Base-by-base conservation (phyloP, 345 rosid genomes). In the Ceriops decandra region DNA sequence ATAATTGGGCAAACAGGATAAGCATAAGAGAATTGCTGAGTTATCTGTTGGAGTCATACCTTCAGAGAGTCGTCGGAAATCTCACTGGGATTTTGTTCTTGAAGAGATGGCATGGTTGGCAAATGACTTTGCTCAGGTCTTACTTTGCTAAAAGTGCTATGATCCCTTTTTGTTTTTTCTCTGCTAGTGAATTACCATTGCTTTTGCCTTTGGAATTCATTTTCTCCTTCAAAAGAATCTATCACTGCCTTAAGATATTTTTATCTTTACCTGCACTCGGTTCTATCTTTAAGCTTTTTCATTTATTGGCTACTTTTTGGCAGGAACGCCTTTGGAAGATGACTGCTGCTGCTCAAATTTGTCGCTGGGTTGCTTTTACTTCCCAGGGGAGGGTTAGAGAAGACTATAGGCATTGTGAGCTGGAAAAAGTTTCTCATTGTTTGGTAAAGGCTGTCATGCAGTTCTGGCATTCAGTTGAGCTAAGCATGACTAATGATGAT, bases 81-180 rank as follows among this genome's bases (percentile, higher is more conserved):
- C 86, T 74, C 96, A 89, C 54, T 95, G 99, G 99, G 96, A 87
- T 80, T 92, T 85, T 81, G 95, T 95, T 78, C 95, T 95, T n/a
- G 98, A 95, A 89, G 99, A 95, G 80, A 92, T 95, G 97, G 82
- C 88, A 66, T 95, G 99, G 99, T 75, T 95, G 79, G 99, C 99
- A 72, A 92, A 90, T 84, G 99, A 95, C 81, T 87, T 95, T 85
- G 87, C 90, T 1, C 99, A 95, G 99, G 99, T 95, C 70, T 77
- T 82, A 31, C 67, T 60, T 54, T 64, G 63, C 63, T 47, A 46
- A 70, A 36, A 57, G 65, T 56, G 58, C 46, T 38, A 47, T 75
- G 67, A 73, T 66, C 66, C 63, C 59, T 76, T 60, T 47, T 32
- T 49, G 31, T 19, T 49, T 35, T 19, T 58, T 24, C 10, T 17